These are phyloP conservation scores for Graphium sp. DNA, from an alignment of 2,329 filamentous ascomycete species.

Conservation along the genomic window DNA sequence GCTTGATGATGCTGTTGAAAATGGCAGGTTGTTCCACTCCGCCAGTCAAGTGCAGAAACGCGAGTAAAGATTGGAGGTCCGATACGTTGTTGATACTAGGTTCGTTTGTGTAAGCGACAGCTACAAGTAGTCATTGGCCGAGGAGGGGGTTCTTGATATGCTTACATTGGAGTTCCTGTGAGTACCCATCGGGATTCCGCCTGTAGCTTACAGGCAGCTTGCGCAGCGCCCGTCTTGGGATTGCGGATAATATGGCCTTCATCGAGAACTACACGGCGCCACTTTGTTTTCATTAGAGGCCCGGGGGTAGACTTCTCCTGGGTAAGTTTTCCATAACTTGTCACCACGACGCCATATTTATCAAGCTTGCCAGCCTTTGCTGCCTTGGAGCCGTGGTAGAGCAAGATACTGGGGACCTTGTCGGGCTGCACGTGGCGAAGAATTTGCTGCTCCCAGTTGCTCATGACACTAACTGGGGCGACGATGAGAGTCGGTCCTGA, in stretches of 20 bases:
- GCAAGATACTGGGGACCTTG: slow-evolving; percentile 47
- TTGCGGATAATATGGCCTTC: slow-evolving; percentile 77
- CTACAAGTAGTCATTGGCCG: slow-evolving; percentile 7
- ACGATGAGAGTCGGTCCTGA: slow-evolving; percentile 59
- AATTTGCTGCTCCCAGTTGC: slow-evolving; percentile 76
- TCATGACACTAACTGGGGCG: slow-evolving; percentile 72
- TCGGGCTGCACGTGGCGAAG: slow-evolving; percentile 50
- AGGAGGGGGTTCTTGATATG: slow-evolving; percentile 1
- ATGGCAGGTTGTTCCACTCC: slow-evolving; percentile 57
- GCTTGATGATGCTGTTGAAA: slow-evolving; percentile 49
- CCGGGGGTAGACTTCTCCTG: slow-evolving; percentile 34
- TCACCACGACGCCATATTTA: slow-evolving; percentile 62
- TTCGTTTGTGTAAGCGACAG: too few species aligned
- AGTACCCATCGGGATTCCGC: slow-evolving; percentile 65
- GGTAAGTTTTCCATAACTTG: slow-evolving; percentile 64
- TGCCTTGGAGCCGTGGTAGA: slow-evolving; percentile 63
- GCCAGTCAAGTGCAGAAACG: slow-evolving; percentile 60
- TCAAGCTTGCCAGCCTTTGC: slow-evolving; percentile 37
- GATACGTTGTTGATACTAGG: slow-evolving; percentile 60
- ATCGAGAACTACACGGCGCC: slow-evolving; percentile 67
- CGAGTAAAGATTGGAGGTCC: slow-evolving; percentile 65
- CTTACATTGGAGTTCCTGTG: slow-evolving; percentile 62
- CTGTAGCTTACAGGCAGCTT: slow-evolving; percentile 48
- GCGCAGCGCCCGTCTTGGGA: slow-evolving; percentile 51
- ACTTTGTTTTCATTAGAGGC: slow-evolving; percentile 33